These are phyloP conservation scores for Chaetothyriales sp. DNA, from an alignment of 2,329 filamentous ascomycete species.

Conservation along the genomic window DNA sequence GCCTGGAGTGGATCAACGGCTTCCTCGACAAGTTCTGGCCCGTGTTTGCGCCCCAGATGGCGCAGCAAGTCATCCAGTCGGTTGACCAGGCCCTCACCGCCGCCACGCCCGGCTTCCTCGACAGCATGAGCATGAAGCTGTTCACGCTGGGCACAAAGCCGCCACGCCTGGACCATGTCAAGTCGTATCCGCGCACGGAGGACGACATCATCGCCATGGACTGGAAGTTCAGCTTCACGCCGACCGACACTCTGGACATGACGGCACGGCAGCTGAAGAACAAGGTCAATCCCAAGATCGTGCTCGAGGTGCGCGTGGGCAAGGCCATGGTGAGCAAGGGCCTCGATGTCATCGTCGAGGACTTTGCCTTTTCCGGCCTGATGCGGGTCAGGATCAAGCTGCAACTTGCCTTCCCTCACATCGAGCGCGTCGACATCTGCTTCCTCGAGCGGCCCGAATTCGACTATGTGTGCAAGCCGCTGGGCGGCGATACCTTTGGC, in stretches of 20 bases:
- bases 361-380: constrained; percentile 88
- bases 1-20: constrained; percentile 97
- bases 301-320: constrained; percentile 84
- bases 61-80: constrained; percentile 78
- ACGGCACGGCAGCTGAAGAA: constrained; percentile 80
- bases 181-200: constrained; percentile 90
- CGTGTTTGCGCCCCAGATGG: constrained; percentile 89
- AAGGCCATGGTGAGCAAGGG: constrained; percentile 97
- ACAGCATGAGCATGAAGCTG: constrained; percentile 83
- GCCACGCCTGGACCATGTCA: constrained; percentile 91
- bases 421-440: constrained; percentile 88
- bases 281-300: constrained; percentile 93
- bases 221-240: constrained; percentile 99
- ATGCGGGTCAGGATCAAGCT: constrained; percentile 98
- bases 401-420: constrained; percentile 86
- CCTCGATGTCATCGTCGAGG: constrained; percentile 91
- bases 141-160: constrained; percentile 93
- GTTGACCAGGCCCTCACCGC: constrained; percentile 94
- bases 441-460: constrained; percentile 81
- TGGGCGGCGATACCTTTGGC: constrained; percentile 87
- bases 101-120: constrained; percentile 79
- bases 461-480: constrained; percentile 94
- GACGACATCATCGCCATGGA: constrained; percentile 97
- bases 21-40: constrained; percentile 99
- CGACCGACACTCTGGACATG: constrained; percentile 85